These are phyloP conservation scores for Chiua virens DNA, from an alignment of 768 basidiomycete species.

Conservation along the genomic window DNA sequence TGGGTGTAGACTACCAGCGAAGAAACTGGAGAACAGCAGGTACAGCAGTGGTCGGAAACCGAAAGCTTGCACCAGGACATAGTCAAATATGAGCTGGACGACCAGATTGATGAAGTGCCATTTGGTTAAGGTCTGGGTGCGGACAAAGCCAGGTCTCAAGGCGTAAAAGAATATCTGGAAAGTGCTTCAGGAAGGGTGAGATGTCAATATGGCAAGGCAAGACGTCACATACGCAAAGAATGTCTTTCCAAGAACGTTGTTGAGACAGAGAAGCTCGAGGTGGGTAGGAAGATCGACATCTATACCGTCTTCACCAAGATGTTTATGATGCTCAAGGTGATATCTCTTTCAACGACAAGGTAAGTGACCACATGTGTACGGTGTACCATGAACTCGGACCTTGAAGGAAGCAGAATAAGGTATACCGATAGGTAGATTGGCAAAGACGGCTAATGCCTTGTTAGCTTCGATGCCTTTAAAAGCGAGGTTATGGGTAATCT, in stretches of 20 bases:
- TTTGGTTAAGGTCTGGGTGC: conserved; percentile 71
- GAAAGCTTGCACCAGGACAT: conserved; percentile 52
- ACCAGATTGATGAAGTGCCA: conserved; percentile 86
- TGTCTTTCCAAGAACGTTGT: conserved; percentile 96
- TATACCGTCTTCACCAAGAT: conserved; percentile 91
- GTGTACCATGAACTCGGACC: conserved; percentile 37
- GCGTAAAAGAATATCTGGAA: conserved; percentile 99
- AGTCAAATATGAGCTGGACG: conserved; percentile 72
- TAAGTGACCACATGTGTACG: conserved; percentile 1
- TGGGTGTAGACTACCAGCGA: conserved; percentile 94
- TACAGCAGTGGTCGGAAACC: conserved; percentile 65
- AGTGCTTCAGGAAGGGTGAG: conserved; percentile 52
- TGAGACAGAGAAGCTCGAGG: conserved; percentile 80
- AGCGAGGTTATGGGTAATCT: conserved; percentile 97
- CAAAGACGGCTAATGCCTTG: conserved; percentile 84
- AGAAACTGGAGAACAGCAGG: conserved; percentile 87
- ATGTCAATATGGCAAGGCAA: not conserved
- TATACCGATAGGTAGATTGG: conserved; percentile 91
- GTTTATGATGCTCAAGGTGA: conserved; percentile 96
- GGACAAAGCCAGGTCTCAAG: conserved; percentile 90
- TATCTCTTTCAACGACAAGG: conserved; percentile 55
- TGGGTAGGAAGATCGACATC: conserved; percentile 93
- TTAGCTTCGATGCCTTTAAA: conserved; percentile 82
- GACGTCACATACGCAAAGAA: conserved; percentile 81
- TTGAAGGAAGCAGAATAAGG: conserved; percentile 97